These are phyloP conservation scores for Haberlea rhodopensis DNA, from an alignment of 257 asterid species.

Conservation along the genomic window DNA sequence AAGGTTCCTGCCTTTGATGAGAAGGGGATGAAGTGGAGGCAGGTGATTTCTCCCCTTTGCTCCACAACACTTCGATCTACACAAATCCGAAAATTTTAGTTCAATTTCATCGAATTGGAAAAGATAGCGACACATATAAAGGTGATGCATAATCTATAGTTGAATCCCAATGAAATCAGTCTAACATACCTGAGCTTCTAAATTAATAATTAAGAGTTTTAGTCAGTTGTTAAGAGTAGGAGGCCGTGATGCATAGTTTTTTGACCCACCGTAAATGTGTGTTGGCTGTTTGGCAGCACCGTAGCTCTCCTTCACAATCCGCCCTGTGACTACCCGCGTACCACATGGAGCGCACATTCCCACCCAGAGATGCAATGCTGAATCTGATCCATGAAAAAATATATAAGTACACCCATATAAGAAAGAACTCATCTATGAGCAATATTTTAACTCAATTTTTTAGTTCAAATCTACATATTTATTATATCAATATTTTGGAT, in stretches of 20 bases:
- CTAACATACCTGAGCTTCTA: too few relatives aligned
- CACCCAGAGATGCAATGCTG: slow-evolving; percentile 71
- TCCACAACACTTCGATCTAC: slow-evolving; percentile 94
- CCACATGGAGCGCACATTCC: slow-evolving; percentile 76
- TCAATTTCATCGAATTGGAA: background rate
- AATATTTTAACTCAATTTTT: too few relatives aligned
- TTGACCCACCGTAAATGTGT: slow-evolving; percentile 73
- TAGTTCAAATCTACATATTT: too few relatives aligned
- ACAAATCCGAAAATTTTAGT: background rate
- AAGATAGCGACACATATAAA: too few relatives aligned
- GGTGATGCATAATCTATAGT: too few relatives aligned
- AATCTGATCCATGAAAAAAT: slow-evolving; percentile 50
- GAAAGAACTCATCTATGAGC: too few relatives aligned
- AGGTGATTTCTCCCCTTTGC: slow-evolving; percentile 80
- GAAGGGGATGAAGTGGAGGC: slow-evolving; percentile 84
- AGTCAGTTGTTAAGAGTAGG: too few relatives aligned
- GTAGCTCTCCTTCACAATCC: slow-evolving; percentile 90
- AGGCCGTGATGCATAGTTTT: background rate
- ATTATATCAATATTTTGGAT: too few relatives aligned
- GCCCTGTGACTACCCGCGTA: slow-evolving; percentile 67
- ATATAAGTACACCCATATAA: slow-evolving; percentile 1
- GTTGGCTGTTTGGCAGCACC: slow-evolving; percentile 97
- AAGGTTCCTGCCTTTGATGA: slow-evolving; percentile 91
- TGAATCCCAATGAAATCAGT: too few relatives aligned
- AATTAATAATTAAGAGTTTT: too few relatives aligned